Evolutionary conservation across 2,329 filamentous ascomycete species (phyloP).

Genomic region (Periconia sp.): DNA sequence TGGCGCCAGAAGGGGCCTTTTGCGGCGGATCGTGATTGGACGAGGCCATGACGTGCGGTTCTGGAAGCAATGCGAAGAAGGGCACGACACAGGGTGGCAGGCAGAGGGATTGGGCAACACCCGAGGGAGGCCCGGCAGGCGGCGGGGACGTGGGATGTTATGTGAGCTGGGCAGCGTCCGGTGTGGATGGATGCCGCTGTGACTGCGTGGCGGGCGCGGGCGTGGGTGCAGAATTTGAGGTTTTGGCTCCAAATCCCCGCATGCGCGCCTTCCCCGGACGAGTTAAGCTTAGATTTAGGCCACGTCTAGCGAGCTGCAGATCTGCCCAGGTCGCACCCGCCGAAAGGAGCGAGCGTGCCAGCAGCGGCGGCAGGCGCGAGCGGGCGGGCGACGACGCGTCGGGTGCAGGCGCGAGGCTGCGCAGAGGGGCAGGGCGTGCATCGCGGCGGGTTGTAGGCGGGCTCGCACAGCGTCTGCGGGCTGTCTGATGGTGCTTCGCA

Average conservation of each 20-base stretch:
- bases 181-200: too few species aligned
- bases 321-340: neutral
- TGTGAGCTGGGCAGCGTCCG: too few species aligned
- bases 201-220: too few species aligned
- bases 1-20: constrained; percentile 55
- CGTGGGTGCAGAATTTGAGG: neutral
- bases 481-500: too few species aligned
- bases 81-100: neutral
- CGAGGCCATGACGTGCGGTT: constrained; percentile 25
- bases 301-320: neutral
- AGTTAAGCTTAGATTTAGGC: constrained; percentile 1
- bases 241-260: constrained; percentile 1
- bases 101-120: too few species aligned
- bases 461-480: too few species aligned
- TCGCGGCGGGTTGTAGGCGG: too few species aligned
- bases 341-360: neutral
- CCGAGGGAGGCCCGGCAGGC: too few species aligned
- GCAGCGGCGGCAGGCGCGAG: neutral
- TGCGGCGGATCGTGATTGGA: constrained; percentile 19
- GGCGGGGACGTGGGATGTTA: too few species aligned
- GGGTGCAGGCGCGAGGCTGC: too few species aligned
- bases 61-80: constrained; percentile 3
- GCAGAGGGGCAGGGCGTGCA: too few species aligned
- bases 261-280: neutral
- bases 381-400: too few species aligned